Conservation (phyloP, 2,329 filamentous ascomycete species). For the Chaetothyriales sp. region DNA sequence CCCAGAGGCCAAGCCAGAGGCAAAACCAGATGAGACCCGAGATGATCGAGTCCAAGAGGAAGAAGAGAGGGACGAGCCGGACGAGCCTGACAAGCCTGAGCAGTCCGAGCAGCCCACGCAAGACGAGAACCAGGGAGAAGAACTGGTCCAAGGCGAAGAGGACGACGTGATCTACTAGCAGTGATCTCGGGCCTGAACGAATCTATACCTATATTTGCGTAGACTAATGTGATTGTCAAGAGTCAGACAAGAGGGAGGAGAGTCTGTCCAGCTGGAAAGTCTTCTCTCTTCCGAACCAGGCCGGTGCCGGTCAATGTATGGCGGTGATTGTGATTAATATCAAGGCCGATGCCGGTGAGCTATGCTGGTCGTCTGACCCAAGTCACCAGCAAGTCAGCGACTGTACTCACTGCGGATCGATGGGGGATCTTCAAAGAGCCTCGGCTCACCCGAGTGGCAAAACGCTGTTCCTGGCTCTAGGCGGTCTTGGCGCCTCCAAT, state of each 20-base stretch:
- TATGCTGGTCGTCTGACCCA: neutral
- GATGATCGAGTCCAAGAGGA: conserved; percentile 19
- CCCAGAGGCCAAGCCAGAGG: conserved; percentile 4
- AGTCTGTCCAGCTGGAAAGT: too few species aligned
- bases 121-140: conserved; percentile 58
- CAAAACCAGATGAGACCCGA: conserved; percentile 1
- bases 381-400: neutral
- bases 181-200: conserved; percentile 17
- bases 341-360: neutral
- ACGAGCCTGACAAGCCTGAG: conserved; percentile 3
- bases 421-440: neutral
- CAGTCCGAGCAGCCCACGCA: conserved; percentile 17
- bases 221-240: neutral
- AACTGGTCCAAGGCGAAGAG: conserved; percentile 71
- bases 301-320: too few species aligned
- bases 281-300: too few species aligned
- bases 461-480: neutral
- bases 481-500: neutral
- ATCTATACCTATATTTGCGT: neutral
- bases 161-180: conserved; percentile 74
- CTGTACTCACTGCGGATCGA: too few species aligned
- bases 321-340: too few species aligned
- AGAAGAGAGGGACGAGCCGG: conserved; percentile 1
- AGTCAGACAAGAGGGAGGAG: neutral
- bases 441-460: neutral